Base-by-base conservation (phyloP, 2,329 filamentous ascomycete species). In the Sphaerostilbella broomeana region DNA sequence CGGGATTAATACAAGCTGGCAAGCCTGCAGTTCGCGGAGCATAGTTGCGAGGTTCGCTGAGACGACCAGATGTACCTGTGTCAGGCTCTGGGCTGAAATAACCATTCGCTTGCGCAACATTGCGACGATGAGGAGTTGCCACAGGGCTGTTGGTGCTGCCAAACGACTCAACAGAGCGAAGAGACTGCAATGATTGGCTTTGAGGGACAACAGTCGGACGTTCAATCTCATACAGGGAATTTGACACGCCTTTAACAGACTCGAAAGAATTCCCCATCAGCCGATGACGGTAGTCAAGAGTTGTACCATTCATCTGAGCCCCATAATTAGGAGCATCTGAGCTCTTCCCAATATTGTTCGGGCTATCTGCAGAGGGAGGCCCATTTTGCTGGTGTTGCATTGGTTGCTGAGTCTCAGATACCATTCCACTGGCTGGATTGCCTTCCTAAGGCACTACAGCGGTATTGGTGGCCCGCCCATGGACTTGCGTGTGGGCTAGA, bases 31-130 rank as follows among this genome's bases (percentile, higher is more conserved):
- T 55, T 5, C 60, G 57, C 4, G 65, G 64, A 1, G 63, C 61
- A 43, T 65, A 66, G 50, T 62, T 65, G 39, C 62, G 61, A 2
- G 66, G 65, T 50, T 68, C 0, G 63, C 65, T 34, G 60, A 52
- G 24, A 47, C 49, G 44, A 9, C 19, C 24, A 10, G 38, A 24
- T 9, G 25, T 6, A 1, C 19, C 29, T n/a, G n/a, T n/a, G 10
- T 22, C 26, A 19, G 40, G 24, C 2, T 41, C 43, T 3, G 48
- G 46, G 26, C 46, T 48, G 24, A 42, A 40, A 9, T 40, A 40
- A 9, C 35, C 22, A 10, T 31, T 18, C 1, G 21, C 37, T 16
- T 28, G 30, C 3, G 27, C 19, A 11, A 25, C 10, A 15, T 6
- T 13, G 19, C 32, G 40, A 19, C 43, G 39, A 4, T 21, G 40